Percentiles rank a stretch among this genome's conserved stretches.
These are phyloP conservation scores for Piloderma croceum DNA, from an alignment of 768 basidiomycete genomes.

Conservation along the genomic window DNA sequence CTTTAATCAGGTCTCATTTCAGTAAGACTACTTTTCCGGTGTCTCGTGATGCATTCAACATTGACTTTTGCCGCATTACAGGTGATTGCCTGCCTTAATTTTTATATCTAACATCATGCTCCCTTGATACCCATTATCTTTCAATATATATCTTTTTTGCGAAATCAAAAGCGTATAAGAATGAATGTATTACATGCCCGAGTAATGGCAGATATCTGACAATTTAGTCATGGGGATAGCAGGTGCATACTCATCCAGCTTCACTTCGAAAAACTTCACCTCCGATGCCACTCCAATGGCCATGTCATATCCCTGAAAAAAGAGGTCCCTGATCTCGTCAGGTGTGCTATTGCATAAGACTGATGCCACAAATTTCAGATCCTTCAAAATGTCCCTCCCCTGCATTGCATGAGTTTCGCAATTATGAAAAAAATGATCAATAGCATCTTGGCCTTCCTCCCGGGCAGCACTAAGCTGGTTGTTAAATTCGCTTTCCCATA, in stretches of 20 bases:
- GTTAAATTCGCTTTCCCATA: not conserved
- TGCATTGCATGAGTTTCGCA: not conserved
- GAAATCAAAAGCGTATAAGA: no score
- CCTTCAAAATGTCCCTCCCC: not conserved
- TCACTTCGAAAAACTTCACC: conserved; percentile 6
- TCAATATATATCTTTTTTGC: no score
- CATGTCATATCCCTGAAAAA: not conserved
- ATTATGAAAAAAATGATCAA: not conserved
- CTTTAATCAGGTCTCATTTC: no score
- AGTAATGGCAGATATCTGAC: no score
- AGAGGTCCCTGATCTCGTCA: not conserved
- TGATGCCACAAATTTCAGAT: not conserved
- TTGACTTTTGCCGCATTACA: no score
- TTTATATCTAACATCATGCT: no score
- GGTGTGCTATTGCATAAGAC: not conserved
- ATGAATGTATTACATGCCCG: no score
- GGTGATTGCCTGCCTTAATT: no score
- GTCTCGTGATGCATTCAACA: no score
- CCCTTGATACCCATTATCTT: no score
- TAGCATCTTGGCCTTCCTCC: not conserved
- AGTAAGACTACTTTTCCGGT: no score
- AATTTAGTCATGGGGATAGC: conserved; percentile 2
- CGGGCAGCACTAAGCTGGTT: not conserved
- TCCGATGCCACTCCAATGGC: conserved; percentile 1
- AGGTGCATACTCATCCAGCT: conserved; percentile 4